Conservation (phyloP, 176 grass and related monocot species). For the Aegilops bicornis region DNA sequence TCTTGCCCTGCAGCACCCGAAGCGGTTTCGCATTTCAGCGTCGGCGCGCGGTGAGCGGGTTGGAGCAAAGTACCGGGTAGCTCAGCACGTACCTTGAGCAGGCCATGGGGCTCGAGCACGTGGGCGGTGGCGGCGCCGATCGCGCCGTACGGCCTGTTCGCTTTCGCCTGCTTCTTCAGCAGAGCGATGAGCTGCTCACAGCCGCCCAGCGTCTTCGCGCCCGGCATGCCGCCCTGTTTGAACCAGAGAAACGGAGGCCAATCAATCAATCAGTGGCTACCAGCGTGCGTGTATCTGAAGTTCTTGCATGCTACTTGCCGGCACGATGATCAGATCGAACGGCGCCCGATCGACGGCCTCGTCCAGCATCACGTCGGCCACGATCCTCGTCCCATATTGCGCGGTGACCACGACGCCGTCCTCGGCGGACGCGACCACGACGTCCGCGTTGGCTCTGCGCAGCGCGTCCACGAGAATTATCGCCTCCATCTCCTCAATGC, state of each 20-base stretch:
- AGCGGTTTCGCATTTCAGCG: not conserved
- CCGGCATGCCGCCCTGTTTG: constrained; percentile 56
- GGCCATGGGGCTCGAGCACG: constrained; percentile 53
- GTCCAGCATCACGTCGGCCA: constrained; percentile 48
- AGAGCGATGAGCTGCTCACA: constrained; percentile 38
- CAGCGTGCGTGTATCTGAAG: not conserved
- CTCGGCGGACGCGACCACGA: constrained; percentile 55
- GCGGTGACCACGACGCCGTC: constrained; percentile 37
- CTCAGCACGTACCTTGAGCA: constrained; percentile 33
- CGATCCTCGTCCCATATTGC: constrained; percentile 40
- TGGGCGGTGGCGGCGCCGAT: constrained; percentile 56
- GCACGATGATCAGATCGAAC: constrained; percentile 58
- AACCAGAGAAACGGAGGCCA: not conserved
- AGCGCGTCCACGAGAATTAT: constrained; percentile 49
- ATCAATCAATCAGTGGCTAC: not conserved
- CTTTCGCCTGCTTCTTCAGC: constrained; percentile 46
- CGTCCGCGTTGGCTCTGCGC: constrained; percentile 52
- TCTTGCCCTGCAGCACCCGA: constrained; percentile 37
- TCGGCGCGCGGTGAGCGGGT: not conserved
- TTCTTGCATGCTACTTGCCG: constrained; percentile 20
- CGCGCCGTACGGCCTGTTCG: constrained; percentile 53
- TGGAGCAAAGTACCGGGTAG: no score
- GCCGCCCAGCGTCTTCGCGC: constrained; percentile 37
- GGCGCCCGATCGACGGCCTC: constrained; percentile 26
- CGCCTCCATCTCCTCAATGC: constrained; percentile 52